A percentile compares a stretch with the other conserved stretches of the same genome.
These are phyloP conservation scores for Venturia oleaginea DNA, from an alignment of 2,329 filamentous ascomycete species.

Conservation along the genomic window DNA sequence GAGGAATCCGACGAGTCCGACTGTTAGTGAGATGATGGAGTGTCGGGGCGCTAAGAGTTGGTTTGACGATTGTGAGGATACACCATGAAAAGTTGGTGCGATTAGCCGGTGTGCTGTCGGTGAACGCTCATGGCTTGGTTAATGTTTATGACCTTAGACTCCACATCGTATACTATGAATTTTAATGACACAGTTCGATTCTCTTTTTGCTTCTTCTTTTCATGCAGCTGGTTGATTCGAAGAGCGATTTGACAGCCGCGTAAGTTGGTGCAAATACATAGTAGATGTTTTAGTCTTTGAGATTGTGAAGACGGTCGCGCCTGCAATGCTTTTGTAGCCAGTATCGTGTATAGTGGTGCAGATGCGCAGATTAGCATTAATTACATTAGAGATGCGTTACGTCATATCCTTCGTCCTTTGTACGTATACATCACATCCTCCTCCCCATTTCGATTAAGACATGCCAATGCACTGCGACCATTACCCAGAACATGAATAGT, in stretches of 20 bases:
- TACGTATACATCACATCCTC: not conserved
- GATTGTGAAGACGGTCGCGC: not conserved
- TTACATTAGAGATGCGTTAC: not conserved
- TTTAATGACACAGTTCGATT: not conserved
- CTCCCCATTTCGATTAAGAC: not conserved
- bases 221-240: not conserved
- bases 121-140: not conserved
- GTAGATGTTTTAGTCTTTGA: not conserved
- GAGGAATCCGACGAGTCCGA: not conserved
- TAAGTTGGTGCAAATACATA: not conserved
- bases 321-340: not conserved
- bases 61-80: not conserved
- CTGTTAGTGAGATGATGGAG: conserved; percentile 1
- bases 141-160: conserved; percentile 5
- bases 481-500: not conserved
- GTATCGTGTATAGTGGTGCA: not conserved
- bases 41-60: not conserved
- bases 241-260: not conserved
- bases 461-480: not conserved
- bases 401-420: not conserved
- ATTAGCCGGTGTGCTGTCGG: not conserved
- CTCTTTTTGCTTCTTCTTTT: not conserved
- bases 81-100: not conserved
- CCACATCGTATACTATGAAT: not conserved
- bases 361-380: not conserved